A percentile compares a stretch with the other conserved stretches of the same genome.
These are phyloP conservation scores for Przewalskia tangutica DNA, from an alignment of 257 asterid genomes.

Conservation along the genomic window DNA sequence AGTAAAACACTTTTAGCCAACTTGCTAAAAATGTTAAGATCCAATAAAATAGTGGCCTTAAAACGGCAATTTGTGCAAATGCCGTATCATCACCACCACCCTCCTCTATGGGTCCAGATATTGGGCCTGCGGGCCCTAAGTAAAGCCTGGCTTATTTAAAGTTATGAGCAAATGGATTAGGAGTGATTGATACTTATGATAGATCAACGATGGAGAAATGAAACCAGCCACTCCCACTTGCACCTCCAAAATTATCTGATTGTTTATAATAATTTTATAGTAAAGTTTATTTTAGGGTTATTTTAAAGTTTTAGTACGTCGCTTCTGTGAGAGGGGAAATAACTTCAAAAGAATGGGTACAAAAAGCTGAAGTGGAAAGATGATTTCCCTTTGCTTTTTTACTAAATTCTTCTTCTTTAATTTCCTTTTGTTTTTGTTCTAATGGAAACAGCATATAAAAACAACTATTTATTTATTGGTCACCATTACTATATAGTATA, in stretches of 20 bases:
- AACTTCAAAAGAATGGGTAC: slow-evolving; percentile 9
- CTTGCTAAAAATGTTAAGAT: neutral
- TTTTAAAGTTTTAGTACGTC: slow-evolving; percentile 10
- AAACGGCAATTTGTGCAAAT: neutral
- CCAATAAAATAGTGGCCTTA: neutral
- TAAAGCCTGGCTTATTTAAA: neutral
- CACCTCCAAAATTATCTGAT: neutral
- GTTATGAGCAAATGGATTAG: neutral
- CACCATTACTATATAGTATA: neutral
- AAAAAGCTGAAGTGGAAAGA: slow-evolving; percentile 15
- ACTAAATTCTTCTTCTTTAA: neutral
- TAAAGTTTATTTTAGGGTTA: neutral
- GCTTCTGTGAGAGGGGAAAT: slow-evolving; percentile 7
- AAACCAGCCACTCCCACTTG: slow-evolving; percentile 10
- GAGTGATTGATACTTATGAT: neutral
- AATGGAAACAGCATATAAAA: slow-evolving; percentile 6
- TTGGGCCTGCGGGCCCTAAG: neutral
- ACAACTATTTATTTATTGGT: neutral
- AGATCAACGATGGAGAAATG: neutral
- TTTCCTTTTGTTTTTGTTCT: neutral
- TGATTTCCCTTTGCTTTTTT: neutral
- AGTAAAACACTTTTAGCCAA: neutral
- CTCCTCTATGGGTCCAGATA: neutral
- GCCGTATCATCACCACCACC: neutral
- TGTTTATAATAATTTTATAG: neutral